Conservation (phyloP, 2,329 filamentous ascomycete species). For the Fonsecaea monophora region DNA sequence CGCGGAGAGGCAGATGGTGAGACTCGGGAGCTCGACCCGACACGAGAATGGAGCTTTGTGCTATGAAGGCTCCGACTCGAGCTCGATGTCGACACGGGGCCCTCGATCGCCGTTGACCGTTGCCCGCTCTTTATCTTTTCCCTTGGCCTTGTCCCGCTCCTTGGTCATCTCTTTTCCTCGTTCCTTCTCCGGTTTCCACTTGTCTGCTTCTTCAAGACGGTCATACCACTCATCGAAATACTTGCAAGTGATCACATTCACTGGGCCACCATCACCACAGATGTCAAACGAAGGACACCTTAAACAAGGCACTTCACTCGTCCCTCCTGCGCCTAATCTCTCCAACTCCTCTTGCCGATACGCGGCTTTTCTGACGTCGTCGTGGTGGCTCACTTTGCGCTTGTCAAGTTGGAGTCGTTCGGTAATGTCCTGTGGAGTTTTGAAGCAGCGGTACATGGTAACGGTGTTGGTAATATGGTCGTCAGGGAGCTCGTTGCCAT, state of each 20-base stretch:
- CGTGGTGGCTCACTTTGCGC: conserved; percentile 40
- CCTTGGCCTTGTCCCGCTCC: conserved; percentile 16
- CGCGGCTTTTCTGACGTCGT: conserved; percentile 34
- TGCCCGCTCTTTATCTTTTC: neutral
- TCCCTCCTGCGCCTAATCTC: conserved; percentile 67
- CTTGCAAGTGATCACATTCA: conserved; percentile 86
- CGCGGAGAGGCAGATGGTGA: neutral
- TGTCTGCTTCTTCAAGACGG: conserved; percentile 39
- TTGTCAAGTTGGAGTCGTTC: conserved; percentile 28
- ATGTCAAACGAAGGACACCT: conserved; percentile 91
- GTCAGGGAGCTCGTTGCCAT: conserved; percentile 31
- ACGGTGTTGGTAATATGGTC: conserved; percentile 27
- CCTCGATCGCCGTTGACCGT: conserved; percentile 12
- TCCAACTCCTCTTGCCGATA: conserved; percentile 46
- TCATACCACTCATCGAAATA: conserved; percentile 88
- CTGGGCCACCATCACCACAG: conserved; percentile 87
- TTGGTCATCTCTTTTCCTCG: conserved; percentile 15
- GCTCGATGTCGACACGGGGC: conserved; percentile 25
- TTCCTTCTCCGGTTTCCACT: conserved; percentile 22
- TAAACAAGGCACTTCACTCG: conserved; percentile 89
- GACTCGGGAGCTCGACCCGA: neutral
- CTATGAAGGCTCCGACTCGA: conserved; percentile 18
- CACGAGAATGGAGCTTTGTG: neutral
- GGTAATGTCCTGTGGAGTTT: conserved; percentile 48
- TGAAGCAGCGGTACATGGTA: conserved; percentile 55